Evolutionary conservation across 2,329 filamentous ascomycete species (phyloP).

Genomic region (Nemania abortiva): DNA sequence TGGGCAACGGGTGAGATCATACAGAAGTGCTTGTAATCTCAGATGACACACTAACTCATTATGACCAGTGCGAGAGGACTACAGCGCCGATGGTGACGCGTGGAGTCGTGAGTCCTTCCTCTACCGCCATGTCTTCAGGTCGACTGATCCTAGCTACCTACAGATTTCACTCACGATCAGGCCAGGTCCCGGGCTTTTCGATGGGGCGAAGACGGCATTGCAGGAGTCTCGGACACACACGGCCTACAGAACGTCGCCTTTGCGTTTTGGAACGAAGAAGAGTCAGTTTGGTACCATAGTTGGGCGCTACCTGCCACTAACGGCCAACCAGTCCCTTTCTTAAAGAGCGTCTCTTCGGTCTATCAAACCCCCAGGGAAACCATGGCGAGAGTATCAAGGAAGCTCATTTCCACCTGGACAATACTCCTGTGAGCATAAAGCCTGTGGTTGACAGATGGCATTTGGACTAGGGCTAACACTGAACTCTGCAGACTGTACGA

Average conservation of each 20-base stretch:
- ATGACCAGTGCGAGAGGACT: slow-evolving; percentile 84
- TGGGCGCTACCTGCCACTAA: slow-evolving; percentile 53
- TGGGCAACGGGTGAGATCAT: slow-evolving; percentile 84
- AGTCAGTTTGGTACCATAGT: slow-evolving; percentile 64
- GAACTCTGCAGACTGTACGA: slow-evolving; percentile 40
- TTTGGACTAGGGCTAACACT: slow-evolving; percentile 32
- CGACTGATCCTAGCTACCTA: slow-evolving; percentile 45
- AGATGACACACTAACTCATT: slow-evolving; percentile 33
- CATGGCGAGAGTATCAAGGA: slow-evolving; percentile 98
- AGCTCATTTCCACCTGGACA: slow-evolving; percentile 95
- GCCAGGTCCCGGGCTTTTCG: slow-evolving; percentile 88
- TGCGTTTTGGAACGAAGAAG: slow-evolving; percentile 97
- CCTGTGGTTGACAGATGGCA: slow-evolving; percentile 8
- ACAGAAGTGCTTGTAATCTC: slow-evolving; percentile 21
- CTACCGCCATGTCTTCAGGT: neutral
- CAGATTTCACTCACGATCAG: slow-evolving; percentile 94
- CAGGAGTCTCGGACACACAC: slow-evolving; percentile 91
- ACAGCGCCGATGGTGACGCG: slow-evolving; percentile 88
- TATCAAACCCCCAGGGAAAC: slow-evolving; percentile 96
- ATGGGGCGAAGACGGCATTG: slow-evolving; percentile 98
- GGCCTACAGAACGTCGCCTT: slow-evolving; percentile 93
- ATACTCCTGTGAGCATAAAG: slow-evolving; percentile 74
- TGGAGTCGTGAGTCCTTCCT: slow-evolving; percentile 82
- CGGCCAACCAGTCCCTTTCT: slow-evolving; percentile 77
- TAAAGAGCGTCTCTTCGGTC: slow-evolving; percentile 93